Evolutionary conservation across 2,329 filamentous ascomycete genomes (phyloP), one percentile per base, ranked within the genome.

Genomic region (Pseudohalonectria lignicola): DNA sequence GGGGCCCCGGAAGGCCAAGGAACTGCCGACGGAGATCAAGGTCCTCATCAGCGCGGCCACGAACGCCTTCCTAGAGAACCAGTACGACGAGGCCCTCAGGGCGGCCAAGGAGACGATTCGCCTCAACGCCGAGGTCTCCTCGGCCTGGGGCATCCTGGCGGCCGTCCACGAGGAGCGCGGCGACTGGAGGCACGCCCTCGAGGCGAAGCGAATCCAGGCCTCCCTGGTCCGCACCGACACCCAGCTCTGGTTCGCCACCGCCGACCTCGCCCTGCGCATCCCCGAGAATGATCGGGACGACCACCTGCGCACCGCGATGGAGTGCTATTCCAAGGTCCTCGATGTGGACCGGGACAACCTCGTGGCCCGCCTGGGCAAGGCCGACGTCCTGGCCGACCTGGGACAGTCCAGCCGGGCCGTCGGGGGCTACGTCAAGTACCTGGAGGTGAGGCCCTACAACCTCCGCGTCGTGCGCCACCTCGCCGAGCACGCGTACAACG

Each of bases 11-110:
- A 76, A 78, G 52, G 71, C 76, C 18, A 77, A 74, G 8, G 80
- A 84, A 52, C 80, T 79, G 13, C 74, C 79, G 32, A 76, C 71
- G 30, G 79, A 86, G 47, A 84, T 87, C 54, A 85, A 80, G 49
- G 65, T 73, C 30, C 66, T 79, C 31, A 67, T 87, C 35, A 69
- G 72, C 34, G 66, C 73, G 50, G 83, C 84, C 3, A 83, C 78
- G 41, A 68, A 79, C 42, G 74, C 77, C 4, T 87, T 79, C 50
- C 66, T 86, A 41, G 64, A 70, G 9, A 66, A 70, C 19, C 67
- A 79, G 16, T 77, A 79, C 44, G 66, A 74, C 5, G 62, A 67
- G 30, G 79, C 82, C 5, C 61, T 76, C 26, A 66, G 69, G 13
- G 61, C 73, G 17, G 69, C 76, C 8, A 67, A 70, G 30, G 76